These are phyloP conservation scores for Knoxia roxburghii DNA, from an alignment of 257 asterid species.

Conservation along the genomic window DNA sequence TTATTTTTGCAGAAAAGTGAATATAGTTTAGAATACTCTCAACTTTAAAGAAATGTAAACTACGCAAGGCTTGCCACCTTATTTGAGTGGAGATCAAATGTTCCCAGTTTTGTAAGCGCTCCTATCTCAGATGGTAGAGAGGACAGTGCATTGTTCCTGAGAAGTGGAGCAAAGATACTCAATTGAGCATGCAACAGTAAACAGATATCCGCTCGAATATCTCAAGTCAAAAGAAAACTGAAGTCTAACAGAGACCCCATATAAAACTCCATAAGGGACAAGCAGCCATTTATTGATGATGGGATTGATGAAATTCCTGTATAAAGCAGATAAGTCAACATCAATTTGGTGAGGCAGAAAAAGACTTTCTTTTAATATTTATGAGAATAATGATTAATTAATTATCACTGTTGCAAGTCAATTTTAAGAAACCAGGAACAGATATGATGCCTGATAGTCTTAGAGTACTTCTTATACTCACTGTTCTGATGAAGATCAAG, in stretches of 20 bases:
- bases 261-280: conserved; percentile 82
- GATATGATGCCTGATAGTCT: neutral
- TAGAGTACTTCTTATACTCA: conserved; percentile 38
- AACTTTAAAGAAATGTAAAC: neutral
- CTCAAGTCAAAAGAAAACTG: neutral
- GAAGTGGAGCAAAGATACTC: conserved; percentile 11
- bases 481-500: conserved; percentile 91
- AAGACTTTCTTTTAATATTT: neutral
- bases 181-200: neutral
- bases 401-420: neutral
- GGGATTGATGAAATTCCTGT: conserved; percentile 90
- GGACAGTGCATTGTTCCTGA: conserved; percentile 67
- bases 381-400: neutral
- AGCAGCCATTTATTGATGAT: conserved; percentile 68
- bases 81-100: conserved; percentile 94
- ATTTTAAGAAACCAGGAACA: conserved; percentile 3
- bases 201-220: neutral
- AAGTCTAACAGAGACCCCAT: conserved; percentile 47
- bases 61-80: conserved; percentile 57
- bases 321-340: conserved; percentile 17
- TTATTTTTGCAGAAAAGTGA: neutral
- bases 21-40: neutral
- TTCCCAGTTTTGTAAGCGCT: conserved; percentile 64
- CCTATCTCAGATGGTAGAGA: conserved; percentile 81
- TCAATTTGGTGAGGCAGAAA: conserved; percentile 16